Evolutionary conservation across 2,329 filamentous ascomycete species (phyloP).

Genomic region (Mollisia scopiformis): DNA sequence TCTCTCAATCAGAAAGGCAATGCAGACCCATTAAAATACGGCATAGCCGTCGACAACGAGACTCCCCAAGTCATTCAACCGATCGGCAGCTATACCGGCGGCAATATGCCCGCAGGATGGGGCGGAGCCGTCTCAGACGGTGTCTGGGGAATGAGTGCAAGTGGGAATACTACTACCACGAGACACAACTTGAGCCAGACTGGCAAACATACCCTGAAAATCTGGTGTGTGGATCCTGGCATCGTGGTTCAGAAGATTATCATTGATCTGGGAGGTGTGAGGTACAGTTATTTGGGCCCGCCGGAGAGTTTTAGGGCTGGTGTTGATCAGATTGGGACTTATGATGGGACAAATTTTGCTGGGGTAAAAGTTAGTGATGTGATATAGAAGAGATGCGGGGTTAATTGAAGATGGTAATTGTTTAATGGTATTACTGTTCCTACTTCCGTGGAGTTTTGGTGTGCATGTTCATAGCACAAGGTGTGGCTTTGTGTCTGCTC

Average conservation of each 20-base stretch:
- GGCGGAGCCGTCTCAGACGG: constrained; percentile 29
- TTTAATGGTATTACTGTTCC: neutral
- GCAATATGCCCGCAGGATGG: constrained; percentile 28
- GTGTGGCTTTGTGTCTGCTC: too few species aligned
- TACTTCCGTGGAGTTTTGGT: neutral
- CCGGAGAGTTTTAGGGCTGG: constrained; percentile 39
- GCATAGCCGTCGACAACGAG: constrained; percentile 46
- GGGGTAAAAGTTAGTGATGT: constrained; percentile 13
- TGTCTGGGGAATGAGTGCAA: constrained; percentile 29
- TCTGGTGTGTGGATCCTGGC: constrained; percentile 41
- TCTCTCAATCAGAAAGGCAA: constrained; percentile 52
- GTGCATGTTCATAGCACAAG: too few species aligned
- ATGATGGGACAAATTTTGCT: constrained; percentile 29
- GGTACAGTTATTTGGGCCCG: constrained; percentile 44
- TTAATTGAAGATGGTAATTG: neutral
- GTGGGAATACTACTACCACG: constrained; percentile 33
- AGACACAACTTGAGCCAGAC: constrained; percentile 26
- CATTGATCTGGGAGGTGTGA: constrained; percentile 44
- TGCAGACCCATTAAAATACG: constrained; percentile 53
- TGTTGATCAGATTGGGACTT: constrained; percentile 18
- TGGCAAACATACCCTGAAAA: constrained; percentile 37
- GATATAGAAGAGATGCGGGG: neutral
- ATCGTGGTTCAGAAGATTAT: constrained; percentile 45
- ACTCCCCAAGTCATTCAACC: constrained; percentile 40
- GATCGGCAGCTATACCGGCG: constrained; percentile 26